Percentiles rank a stretch among this genome's conserved stretches.
Evolutionary conservation across 139 green algal species (phyloP).

Genomic region (Ettlia oleoabundans): DNA sequence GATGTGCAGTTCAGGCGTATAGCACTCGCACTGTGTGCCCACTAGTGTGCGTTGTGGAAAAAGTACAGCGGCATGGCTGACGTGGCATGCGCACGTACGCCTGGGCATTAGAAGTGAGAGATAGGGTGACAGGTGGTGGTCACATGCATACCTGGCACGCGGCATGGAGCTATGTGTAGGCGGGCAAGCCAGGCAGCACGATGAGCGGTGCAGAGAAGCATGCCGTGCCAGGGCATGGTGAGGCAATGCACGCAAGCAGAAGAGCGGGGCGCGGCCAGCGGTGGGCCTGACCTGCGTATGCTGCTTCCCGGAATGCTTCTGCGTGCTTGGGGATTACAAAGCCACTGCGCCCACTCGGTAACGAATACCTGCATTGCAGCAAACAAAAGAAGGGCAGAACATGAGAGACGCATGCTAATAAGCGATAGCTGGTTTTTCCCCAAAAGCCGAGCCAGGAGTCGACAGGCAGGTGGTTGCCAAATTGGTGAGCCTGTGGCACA

Average conservation of each 20-base stretch:
- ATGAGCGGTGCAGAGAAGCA: not conserved
- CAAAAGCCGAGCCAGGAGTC: not conserved
- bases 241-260: too few species aligned
- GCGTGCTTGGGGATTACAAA: conserved; percentile 45
- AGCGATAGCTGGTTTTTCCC: too few species aligned
- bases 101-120: too few species aligned
- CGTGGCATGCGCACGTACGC: too few species aligned
- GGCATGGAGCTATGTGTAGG: not conserved
- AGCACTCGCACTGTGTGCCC: too few species aligned
- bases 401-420: not conserved
- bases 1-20: not conserved
- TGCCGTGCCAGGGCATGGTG: too few species aligned
- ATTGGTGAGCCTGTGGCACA: too few species aligned
- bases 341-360: conserved; percentile 26
- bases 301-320: conserved; percentile 40
- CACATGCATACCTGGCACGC: not conserved
- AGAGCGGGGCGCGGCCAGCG: too few species aligned
- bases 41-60: too few species aligned
- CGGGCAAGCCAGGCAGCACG: not conserved
- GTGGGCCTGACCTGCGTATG: conserved; percentile 43
- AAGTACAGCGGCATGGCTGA: too few species aligned
- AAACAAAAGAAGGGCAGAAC: not conserved
- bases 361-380: conserved; percentile 40
- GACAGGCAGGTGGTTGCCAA: not conserved
- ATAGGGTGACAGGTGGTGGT: too few species aligned